Evolutionary conservation across 2,329 filamentous ascomycete species (phyloP).

Genomic region (Monosporascus cannonballus): DNA sequence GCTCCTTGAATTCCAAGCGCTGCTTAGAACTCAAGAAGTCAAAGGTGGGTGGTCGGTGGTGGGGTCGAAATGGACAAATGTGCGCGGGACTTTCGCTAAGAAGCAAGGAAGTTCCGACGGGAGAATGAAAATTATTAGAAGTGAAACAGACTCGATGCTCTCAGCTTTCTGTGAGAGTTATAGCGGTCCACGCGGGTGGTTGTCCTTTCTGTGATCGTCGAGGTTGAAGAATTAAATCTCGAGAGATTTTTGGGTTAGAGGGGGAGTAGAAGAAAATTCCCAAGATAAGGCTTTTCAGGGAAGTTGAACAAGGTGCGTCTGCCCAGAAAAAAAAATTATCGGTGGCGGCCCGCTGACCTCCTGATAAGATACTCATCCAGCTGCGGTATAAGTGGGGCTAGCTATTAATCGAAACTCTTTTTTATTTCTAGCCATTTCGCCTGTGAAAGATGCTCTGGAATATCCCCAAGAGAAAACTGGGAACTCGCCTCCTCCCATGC

Average conservation of each 20-base stretch:
- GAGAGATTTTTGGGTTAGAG: constrained; percentile 5
- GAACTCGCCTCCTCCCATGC: neutral
- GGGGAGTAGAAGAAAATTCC: constrained; percentile 24
- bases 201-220: constrained; percentile 7
- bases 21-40: constrained; percentile 64
- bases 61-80: constrained; percentile 25
- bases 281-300: constrained; percentile 3
- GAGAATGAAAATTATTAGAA: constrained; percentile 17
- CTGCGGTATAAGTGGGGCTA: neutral
- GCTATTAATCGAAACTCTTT: neutral
- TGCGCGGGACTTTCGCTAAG: constrained; percentile 19
- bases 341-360: neutral
- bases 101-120: constrained; percentile 18
- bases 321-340: neutral
- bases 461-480: neutral
- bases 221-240: constrained; percentile 10
- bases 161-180: constrained; percentile 18
- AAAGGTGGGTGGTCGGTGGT: constrained; percentile 28
- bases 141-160: constrained; percentile 21
- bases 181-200: constrained; percentile 12
- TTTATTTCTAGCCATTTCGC: too few relatives aligned
- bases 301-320: neutral
- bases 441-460: too few relatives aligned
- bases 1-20: constrained; percentile 71
- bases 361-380: neutral